Conservation (phyloP, 192 early-diverging fungal species). For the Allomyces arbusculus region DNA sequence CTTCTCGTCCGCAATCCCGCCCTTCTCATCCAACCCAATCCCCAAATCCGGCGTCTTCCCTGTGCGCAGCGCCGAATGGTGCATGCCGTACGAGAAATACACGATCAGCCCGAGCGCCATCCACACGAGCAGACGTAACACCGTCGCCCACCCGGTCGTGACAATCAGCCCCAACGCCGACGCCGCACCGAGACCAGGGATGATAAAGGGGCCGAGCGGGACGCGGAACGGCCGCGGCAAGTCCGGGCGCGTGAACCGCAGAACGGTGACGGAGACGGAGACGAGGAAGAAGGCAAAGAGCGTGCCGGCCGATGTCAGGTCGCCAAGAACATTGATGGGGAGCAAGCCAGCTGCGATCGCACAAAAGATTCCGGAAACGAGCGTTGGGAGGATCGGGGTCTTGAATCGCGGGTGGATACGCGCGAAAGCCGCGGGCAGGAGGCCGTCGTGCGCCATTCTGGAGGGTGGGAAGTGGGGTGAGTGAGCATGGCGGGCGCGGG, state of each 20-base stretch:
- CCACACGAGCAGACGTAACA: not conserved
- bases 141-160: not conserved
- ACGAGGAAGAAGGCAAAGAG: not conserved
- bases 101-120: not conserved
- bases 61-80: conserved; percentile 27
- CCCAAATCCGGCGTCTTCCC: no score
- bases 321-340: not conserved
- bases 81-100: conserved; percentile 36
- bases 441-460: not conserved
- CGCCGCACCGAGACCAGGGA: not conserved
- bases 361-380: not conserved
- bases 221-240: not conserved
- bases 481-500: no score
- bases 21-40: no score
- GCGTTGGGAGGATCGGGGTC: not conserved
- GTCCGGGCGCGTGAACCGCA: not conserved
- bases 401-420: not conserved
- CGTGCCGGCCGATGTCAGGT: not conserved
- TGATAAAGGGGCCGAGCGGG: not conserved
- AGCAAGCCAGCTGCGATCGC: not conserved
- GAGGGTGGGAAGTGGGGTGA: no score
- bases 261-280: not conserved
- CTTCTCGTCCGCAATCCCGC: no score
- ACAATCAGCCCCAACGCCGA: not conserved
- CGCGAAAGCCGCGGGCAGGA: not conserved